A percentile compares a stretch with the other conserved stretches of the same genome.
These are phyloP conservation scores for Gossypium herbaceum DNA, from an alignment of 345 rosid species.

Conservation along the genomic window DNA sequence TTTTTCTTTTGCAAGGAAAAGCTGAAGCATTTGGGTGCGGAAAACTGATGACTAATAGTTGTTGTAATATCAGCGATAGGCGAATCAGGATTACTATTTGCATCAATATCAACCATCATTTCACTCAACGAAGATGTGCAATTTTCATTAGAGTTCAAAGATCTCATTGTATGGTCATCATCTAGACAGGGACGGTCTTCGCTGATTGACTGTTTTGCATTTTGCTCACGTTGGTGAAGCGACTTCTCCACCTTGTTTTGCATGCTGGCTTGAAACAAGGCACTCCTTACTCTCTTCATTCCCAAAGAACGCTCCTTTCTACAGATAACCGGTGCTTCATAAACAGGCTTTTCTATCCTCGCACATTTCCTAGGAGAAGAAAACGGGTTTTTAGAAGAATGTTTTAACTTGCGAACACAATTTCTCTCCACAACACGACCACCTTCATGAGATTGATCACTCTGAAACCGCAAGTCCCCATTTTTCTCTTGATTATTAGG, in stretches of 20 bases:
- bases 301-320: conserved; percentile 35
- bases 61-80: conserved; percentile 15
- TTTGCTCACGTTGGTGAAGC: conserved; percentile 24
- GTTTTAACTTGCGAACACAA: conserved; percentile 30
- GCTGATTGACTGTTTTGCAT: conserved; percentile 16
- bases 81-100: conserved; percentile 19
- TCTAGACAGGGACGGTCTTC: conserved; percentile 20
- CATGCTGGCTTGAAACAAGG: conserved; percentile 22
- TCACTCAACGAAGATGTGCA: conserved; percentile 32
- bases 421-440: conserved; percentile 33
- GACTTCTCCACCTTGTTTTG: conserved; percentile 22
- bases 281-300: conserved; percentile 35
- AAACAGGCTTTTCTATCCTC: conserved; percentile 27
- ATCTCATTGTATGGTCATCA: conserved; percentile 24
- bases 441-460: conserved; percentile 35
- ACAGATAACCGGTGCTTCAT: conserved; percentile 17
- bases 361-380: conserved; percentile 14
- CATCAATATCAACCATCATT: conserved; percentile 18
- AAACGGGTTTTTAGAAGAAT: conserved; percentile 26
- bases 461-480: conserved; percentile 40
- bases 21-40: conserved; percentile 29
- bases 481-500: conserved; percentile 32
- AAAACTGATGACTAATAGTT: conserved; percentile 20
- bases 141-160: conserved; percentile 29
- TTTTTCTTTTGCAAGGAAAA: conserved; percentile 36